Evolutionary conservation across 108 stramenopile species (phyloP), one percentile per base, ranked within the genome.

Genomic region (Cyclostephanos tholiformis): DNA sequence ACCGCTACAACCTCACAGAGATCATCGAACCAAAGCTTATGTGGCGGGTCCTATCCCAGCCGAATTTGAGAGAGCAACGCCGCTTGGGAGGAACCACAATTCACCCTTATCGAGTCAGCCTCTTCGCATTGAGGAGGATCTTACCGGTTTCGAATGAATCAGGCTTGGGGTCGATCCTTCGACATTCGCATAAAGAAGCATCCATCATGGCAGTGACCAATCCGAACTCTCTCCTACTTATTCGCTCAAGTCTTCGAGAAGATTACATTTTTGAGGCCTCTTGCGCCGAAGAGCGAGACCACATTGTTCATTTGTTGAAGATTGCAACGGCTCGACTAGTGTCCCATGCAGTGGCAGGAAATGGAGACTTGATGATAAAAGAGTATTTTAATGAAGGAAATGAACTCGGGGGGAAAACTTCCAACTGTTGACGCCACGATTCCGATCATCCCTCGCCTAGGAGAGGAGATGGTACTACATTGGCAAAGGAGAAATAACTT

Each of bases 1-100:
- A 84, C 36, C 86, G 86, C 44, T 80, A 85, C 68, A 84, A 83
- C 22, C 64, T 74, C 35, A 71, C 57, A 49, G 76, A 83, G 52
- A 77, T 88, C 6, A 84, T 90, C n/a, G 87, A 90, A 71, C 89
- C 89, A 39, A 88, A 87, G 70, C 85, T 90, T 9, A 87, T 88
- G 65, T 90, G 89, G 89, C 71, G 82, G 30, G 84, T 83, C 9
- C 12, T 72, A 22, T 66, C 66, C n/a, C 76, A 85, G 58, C 84
- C 86, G 27, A 32, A 82, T 35, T 25, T 80, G 49, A 48, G 44
- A n/a, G 49, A 63, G 32, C 48, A 27, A 9, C 49, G 23, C 36
- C 26, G 16, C 4, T 50, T 69, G 26, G 48, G 58, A 41, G 71
- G 35, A 36, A 61, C 64, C 25, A 71, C 71, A 17, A 36, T 55